Evolutionary conservation across 2,329 filamentous ascomycete species (phyloP), one percentile per base, ranked within the genome.

Genomic region (Ceratocystis alfenasii): DNA sequence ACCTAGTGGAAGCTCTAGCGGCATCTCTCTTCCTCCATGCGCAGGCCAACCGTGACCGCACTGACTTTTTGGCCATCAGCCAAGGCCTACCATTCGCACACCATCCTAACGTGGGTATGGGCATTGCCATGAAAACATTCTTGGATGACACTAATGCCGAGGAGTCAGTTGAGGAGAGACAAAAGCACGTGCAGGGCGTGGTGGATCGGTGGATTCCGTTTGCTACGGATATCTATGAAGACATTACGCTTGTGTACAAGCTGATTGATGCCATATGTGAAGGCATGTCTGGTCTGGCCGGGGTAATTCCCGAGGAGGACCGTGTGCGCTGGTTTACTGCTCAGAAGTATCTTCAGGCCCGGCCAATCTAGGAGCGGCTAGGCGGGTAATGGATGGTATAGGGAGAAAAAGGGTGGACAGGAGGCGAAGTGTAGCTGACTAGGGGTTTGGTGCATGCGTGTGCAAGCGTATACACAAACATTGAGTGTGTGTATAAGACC

Each of bases 1-100:
- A 95, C 73, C 77, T 97, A 45, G 78, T 94, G 15, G 94, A 99
- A 75, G 88, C 90, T 53, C 84, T 93, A 69, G 80, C 92, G 22
- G 86, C 86, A 5, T 87, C 88, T 36, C 84, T 96, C 78, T 86
- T 96, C 70, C 80, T 96, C 71, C 86, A 87, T 70, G 90, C 86
- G 5, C 89, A 95, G 71, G 88, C 87, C 22, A 81, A 88, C 67
- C 84, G 92, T 48, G 83, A 87, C 67, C 80, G 85, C 65, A 78
- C 82, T 12, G 87, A 89, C 72, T 82, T 84, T 68, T 76, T 85
- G 65, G 82, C 87, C 60, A 80, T 97, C 67, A 86, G 86, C 69
- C 82, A 89, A 70, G 83, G 83, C 90, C 77, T 91, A 3, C 88
- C 88, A 7, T 89, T 91, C 73, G 76, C 83, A 22, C 78, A 80